Evolutionary conservation across 2,329 filamentous ascomycete species (phyloP), one percentile per base, ranked within the genome.

Genomic region (Macroventuria anomochaeta): DNA sequence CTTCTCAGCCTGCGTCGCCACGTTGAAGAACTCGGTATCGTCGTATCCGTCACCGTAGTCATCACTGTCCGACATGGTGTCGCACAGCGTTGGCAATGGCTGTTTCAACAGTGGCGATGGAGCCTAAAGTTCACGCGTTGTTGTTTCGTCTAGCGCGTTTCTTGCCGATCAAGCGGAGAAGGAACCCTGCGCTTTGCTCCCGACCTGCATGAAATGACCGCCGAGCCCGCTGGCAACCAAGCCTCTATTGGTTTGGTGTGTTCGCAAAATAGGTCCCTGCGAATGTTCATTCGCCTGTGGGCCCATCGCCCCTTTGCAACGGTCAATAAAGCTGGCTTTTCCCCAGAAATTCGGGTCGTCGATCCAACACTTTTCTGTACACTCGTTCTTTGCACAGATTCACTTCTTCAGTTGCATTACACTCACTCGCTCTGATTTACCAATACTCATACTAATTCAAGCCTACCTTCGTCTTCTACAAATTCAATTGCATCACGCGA

Each of bases 11-110:
- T 86, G 82, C 31, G 83, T 85, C 18, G 86, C 79, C 6, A 82
- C 86, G 29, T 81, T 76, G 37, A 89, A 78, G 53, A 90, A 76
- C 60, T 88, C 87, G 64, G 88, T 87, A 56, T 90, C 87, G 46
- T 83, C 81, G 46, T 88, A 81, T 58, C 85, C 66, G 58, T 85
- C 85, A 53, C 85, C 85, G 65, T 85, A 88, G 38, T 87, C 85
- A 33, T 88, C 84, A 55, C 67, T 70, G 32, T 71, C 68, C 26
- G 62, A 63, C 61, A 64, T 67, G 23, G 56, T 41, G 46, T 53
- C 36, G 43, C 46, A 49, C 41, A 44, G 31, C 26, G 34, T 50
- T 47, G 54, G 40, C 49, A 49, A 54, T 47, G 37, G 60, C 49
- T 50, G 54, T 57, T 55, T 46, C 46, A 48, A 53, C 38, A 40